A percentile compares a stretch with the other conserved stretches of the same genome.
Conservation (phyloP, 129 eudicot genomes). For the Mikania micrantha region DNA sequence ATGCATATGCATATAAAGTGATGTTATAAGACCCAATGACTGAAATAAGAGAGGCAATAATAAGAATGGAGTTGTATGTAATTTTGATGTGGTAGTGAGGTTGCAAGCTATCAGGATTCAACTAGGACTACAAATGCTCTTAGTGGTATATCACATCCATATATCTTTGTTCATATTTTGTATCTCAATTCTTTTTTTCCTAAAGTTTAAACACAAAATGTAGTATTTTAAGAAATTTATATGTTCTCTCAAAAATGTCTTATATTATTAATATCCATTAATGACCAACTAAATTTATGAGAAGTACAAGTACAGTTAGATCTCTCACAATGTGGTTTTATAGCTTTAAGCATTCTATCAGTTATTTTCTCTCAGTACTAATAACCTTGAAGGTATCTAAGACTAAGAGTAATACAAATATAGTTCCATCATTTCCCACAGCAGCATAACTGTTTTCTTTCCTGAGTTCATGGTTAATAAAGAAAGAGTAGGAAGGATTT, state of each 20-base stretch:
- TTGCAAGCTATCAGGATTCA: not conserved
- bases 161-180: not conserved
- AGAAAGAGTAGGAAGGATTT: constrained; percentile 7
- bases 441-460: not conserved
- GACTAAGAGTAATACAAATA: not conserved
- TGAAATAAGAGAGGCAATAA: not conserved
- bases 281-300: not conserved
- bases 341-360: not conserved
- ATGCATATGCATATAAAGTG: not conserved
- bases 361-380: not conserved
- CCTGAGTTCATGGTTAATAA: not conserved
- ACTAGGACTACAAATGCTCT: not conserved
- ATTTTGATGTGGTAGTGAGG: not conserved
- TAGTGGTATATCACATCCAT: not conserved
- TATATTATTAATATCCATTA: not conserved
- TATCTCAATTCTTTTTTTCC: not conserved
- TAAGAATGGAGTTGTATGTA: not conserved
- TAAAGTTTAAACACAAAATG: not conserved
- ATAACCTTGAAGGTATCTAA: not conserved
- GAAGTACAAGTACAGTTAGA: not conserved
- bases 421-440: not conserved
- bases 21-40: not conserved
- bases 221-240: not conserved
- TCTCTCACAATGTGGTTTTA: not conserved
- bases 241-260: not conserved